These are phyloP conservation scores for Ustilago tritici DNA, from an alignment of 1,284 basidiomycete species.

Conservation along the genomic window DNA sequence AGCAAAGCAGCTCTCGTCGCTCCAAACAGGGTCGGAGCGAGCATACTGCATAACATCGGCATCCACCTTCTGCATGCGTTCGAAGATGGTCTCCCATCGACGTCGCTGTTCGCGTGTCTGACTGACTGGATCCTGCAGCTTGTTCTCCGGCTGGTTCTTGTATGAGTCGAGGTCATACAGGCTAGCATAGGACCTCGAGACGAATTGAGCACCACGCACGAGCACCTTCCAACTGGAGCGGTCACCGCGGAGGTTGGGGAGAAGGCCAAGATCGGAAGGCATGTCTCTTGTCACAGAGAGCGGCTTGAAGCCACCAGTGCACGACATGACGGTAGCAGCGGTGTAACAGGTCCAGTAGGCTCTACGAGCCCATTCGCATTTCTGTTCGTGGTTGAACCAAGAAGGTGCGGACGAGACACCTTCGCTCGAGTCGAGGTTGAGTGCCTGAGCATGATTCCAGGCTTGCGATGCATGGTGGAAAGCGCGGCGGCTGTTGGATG, in stretches of 20 bases:
- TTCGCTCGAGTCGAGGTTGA: conserved; percentile 45
- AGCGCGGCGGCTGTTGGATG: conserved; percentile 43
- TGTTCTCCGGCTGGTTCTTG: conserved; percentile 44
- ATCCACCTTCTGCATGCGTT: conserved; percentile 57
- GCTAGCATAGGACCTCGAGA: conserved; percentile 52
- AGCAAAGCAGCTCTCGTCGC: conserved; percentile 47
- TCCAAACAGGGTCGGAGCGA: conserved; percentile 54
- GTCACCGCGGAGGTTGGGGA: conserved; percentile 50
- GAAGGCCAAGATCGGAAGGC: conserved; percentile 53
- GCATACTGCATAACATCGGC: conserved; percentile 58
- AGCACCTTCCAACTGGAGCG: conserved; percentile 57
- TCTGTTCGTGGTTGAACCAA: conserved; percentile 57
- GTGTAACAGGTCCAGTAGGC: conserved; percentile 59
- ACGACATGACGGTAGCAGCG: conserved; percentile 58
- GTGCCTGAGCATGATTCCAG: conserved; percentile 55
- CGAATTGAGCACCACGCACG: conserved; percentile 59
- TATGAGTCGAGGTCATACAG: conserved; percentile 58
- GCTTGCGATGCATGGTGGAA: conserved; percentile 58
- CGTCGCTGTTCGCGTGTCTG: conserved; percentile 38
- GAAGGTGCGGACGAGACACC: conserved; percentile 23
- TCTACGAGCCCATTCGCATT: conserved; percentile 61
- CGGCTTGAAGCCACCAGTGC: conserved; percentile 60
- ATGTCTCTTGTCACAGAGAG: conserved; percentile 45
- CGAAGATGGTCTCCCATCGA: conserved; percentile 54
- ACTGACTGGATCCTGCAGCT: conserved; percentile 22